Conservation (phyloP, 2,329 filamentous ascomycete genomes). For the Ascochyta pisi region DNA sequence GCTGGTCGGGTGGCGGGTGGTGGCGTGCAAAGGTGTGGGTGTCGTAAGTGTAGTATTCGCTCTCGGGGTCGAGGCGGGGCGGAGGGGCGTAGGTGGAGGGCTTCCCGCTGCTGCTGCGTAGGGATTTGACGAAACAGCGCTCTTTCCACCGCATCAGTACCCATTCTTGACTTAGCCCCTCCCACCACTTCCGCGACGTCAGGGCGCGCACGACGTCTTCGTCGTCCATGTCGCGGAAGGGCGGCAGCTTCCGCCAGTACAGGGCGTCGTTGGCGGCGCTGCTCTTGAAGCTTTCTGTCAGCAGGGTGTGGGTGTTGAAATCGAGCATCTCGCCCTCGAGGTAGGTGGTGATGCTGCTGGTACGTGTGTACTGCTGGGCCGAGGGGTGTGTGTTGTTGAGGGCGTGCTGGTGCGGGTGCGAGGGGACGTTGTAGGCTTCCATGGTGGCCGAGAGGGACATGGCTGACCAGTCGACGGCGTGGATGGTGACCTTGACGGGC, state of each 20-base stretch:
- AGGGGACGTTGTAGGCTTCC: constrained; percentile 73
- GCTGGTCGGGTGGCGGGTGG: background rate
- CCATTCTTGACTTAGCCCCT: constrained; percentile 55
- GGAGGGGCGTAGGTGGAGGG: constrained; percentile 10
- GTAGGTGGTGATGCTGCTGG: constrained; percentile 66
- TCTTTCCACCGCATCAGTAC: constrained; percentile 66
- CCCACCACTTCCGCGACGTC: constrained; percentile 48
- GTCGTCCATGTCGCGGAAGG: constrained; percentile 50
- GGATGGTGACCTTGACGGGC: constrained; percentile 72
- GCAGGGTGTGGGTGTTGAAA: constrained; percentile 59
- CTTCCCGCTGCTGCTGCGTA: constrained; percentile 25
- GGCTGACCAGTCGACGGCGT: constrained; percentile 64
- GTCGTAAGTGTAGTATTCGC: constrained; percentile 5
- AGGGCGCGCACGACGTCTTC: constrained; percentile 54
- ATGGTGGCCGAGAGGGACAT: constrained; percentile 73
- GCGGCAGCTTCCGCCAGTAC: constrained; percentile 58
- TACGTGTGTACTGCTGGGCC: constrained; percentile 37
- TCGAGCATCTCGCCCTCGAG: constrained; percentile 74
- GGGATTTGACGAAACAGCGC: constrained; percentile 55
- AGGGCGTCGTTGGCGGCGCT: constrained; percentile 54
- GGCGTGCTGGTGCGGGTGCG: constrained; percentile 43
- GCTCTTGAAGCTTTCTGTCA: constrained; percentile 58
- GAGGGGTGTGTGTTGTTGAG: constrained; percentile 22
- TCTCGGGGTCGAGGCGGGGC: background rate
- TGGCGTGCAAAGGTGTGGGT: constrained; percentile 9